Conservation (phyloP, 2,329 filamentous ascomycete genomes). For the Beauveria medogensis region DNA sequence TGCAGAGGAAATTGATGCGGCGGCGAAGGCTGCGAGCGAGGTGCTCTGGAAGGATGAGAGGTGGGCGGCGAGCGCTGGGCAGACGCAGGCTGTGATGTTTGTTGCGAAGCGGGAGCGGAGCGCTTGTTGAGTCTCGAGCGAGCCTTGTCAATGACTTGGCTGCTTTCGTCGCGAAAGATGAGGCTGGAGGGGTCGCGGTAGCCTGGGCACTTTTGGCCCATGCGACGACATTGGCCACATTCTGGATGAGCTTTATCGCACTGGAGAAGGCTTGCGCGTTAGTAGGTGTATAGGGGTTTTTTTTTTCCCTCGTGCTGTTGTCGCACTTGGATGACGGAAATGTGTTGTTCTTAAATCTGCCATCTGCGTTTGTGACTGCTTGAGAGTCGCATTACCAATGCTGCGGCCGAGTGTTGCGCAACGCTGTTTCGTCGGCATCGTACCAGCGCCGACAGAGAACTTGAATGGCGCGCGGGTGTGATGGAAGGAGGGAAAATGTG, state of each 20-base stretch:
- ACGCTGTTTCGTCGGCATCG: background rate
- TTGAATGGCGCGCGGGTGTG: background rate
- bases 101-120: background rate
- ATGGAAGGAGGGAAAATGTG: background rate
- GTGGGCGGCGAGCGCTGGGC: background rate
- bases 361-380: background rate
- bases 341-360: background rate
- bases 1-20: background rate
- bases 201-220: constrained; percentile 11
- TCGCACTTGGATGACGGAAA: background rate
- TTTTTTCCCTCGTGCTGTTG: background rate
- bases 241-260: constrained; percentile 12
- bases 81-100: background rate
- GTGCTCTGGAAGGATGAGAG: background rate
- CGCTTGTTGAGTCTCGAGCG: constrained; percentile 9
- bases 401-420: background rate
- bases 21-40: background rate
- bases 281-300: background rate
- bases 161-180: constrained; percentile 13
- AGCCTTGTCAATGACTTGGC: constrained; percentile 12
- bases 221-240: constrained; percentile 12
- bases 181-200: constrained; percentile 12
- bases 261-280: background rate
- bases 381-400: background rate
- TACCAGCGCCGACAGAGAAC: background rate